Evolutionary conservation across 371 early-diverging fungal genomes (phyloP).

Genomic region (Rhizomucor pusillus): DNA sequence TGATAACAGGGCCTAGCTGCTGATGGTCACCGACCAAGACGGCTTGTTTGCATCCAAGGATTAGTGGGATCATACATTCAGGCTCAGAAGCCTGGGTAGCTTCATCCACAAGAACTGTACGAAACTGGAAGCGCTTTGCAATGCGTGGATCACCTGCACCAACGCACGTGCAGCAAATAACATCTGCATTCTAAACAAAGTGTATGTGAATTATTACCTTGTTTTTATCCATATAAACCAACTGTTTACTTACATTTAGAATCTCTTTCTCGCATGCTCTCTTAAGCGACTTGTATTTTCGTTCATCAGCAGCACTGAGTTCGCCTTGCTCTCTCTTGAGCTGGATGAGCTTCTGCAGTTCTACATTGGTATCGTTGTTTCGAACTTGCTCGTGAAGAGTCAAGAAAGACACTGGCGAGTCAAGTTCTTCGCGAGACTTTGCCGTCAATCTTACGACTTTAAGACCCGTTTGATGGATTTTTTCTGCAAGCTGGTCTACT

Average conservation of each 20-base stretch:
- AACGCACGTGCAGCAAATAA: slow-evolving; percentile 96
- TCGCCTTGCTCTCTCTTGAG: slow-evolving; percentile 90
- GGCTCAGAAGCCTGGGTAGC: slow-evolving; percentile 98
- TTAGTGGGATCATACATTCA: slow-evolving; percentile 96
- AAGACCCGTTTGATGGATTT: slow-evolving; percentile 94
- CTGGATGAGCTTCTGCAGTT: slow-evolving; percentile 87
- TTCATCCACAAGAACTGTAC: slow-evolving; percentile 97
- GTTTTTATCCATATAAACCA: background rate
- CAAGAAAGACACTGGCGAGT: slow-evolving; percentile 87
- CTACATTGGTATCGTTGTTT: slow-evolving; percentile 89
- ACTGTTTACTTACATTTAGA: slow-evolving; percentile 46
- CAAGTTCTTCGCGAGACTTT: slow-evolving; percentile 91
- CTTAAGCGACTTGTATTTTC: slow-evolving; percentile 77
- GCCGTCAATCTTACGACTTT: slow-evolving; percentile 96
- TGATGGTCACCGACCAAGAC: slow-evolving; percentile 99
- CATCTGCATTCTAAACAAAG: slow-evolving; percentile 78
- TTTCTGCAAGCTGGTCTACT: slow-evolving; percentile 97
- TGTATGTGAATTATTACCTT: background rate
- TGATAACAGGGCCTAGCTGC: slow-evolving; percentile 97
- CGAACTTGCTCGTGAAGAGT: slow-evolving; percentile 94
- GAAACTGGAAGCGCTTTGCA: slow-evolving; percentile 75
- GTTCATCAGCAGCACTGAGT: slow-evolving; percentile 83
- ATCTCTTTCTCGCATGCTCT: slow-evolving; percentile 88
- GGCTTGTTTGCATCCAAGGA: slow-evolving; percentile 92
- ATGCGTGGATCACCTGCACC: slow-evolving; percentile 98